Conservation (phyloP, 441 rosid genomes). For the Codiaeum variegatum region DNA sequence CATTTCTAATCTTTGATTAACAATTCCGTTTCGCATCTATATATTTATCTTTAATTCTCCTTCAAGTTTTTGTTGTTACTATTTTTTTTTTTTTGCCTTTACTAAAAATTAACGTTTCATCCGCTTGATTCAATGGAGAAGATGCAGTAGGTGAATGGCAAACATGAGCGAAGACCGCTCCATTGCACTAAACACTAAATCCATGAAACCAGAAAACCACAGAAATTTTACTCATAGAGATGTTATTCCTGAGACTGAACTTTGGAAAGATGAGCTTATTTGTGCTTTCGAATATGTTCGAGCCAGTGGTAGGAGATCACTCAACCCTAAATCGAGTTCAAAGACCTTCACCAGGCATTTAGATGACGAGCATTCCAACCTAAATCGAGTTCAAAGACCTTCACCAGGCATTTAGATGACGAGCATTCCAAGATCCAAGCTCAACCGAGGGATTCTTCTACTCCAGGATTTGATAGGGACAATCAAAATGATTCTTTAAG, state of each 20-base stretch:
- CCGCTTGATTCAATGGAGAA: no score
- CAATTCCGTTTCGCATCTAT: no score
- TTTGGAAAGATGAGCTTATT: slow-evolving; percentile 86
- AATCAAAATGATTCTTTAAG: slow-evolving; percentile 32
- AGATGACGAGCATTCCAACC: slow-evolving; percentile 28
- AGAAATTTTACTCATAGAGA: slow-evolving; percentile 31
- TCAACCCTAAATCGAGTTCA: slow-evolving; percentile 30
- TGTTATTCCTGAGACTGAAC: slow-evolving; percentile 43
- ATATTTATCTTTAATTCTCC: no score
- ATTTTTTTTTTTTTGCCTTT: no score
- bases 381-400: slow-evolving; percentile 30
- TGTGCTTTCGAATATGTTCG: slow-evolving; percentile 77
- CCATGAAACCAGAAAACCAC: slow-evolving; percentile 35
- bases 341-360: slow-evolving; percentile 22
- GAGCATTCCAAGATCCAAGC: slow-evolving; percentile 29
- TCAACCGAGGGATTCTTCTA: slow-evolving; percentile 30
- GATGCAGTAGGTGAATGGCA: no score
- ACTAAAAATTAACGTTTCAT: no score
- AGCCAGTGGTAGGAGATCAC: slow-evolving; percentile 35
- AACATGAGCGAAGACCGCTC: slow-evolving; percentile 23
- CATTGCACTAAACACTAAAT: slow-evolving; percentile 18
- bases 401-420: slow-evolving; percentile 17
- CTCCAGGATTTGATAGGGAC: slow-evolving; percentile 27
- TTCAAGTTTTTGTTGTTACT: no score
- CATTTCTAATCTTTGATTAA: no score